phyloP scores from a whole-genome alignment of 176 grass and related monocot species.

The Oryza coarctata region DNA sequence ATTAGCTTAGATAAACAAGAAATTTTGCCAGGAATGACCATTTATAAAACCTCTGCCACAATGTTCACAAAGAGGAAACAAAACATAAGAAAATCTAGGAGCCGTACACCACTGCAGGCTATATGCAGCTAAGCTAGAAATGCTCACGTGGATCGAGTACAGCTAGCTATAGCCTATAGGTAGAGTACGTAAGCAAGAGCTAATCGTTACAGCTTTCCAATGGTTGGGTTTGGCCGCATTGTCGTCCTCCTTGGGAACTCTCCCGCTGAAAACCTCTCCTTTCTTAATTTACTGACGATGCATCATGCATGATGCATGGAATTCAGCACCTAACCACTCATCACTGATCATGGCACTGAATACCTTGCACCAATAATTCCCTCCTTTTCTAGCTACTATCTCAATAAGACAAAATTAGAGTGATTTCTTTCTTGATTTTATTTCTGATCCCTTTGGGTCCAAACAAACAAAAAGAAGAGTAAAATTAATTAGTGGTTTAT shows the following conservation, averaged over 20 bases:
- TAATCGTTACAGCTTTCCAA: slow-evolving; percentile 43
- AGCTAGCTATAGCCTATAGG: neutral
- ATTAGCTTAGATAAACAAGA: neutral
- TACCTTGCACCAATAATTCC: slow-evolving; percentile 64
- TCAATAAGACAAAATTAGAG: neutral
- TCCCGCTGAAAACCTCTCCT: slow-evolving; percentile 43
- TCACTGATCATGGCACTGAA: slow-evolving; percentile 73
- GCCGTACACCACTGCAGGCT: neutral
- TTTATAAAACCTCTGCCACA: neutral
- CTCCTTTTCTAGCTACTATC: neutral
- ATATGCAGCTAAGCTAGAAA: neutral
- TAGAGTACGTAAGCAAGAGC: neutral
- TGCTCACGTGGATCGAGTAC: neutral
- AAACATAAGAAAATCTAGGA: neutral
- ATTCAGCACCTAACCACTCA: slow-evolving; percentile 67
- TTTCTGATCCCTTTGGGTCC: neutral
- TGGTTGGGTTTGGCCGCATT: slow-evolving; percentile 53
- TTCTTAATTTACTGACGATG: slow-evolving; percentile 3
- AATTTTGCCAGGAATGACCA: neutral
- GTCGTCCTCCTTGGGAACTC: slow-evolving; percentile 50
- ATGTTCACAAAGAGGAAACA: neutral
- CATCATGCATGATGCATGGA: slow-evolving; percentile 37
- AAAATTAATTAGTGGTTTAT: neutral
- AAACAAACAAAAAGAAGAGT: neutral
- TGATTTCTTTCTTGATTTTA: neutral